Conservation (phyloP, 306 rosid genomes). For the Dryas drummondii region DNA sequence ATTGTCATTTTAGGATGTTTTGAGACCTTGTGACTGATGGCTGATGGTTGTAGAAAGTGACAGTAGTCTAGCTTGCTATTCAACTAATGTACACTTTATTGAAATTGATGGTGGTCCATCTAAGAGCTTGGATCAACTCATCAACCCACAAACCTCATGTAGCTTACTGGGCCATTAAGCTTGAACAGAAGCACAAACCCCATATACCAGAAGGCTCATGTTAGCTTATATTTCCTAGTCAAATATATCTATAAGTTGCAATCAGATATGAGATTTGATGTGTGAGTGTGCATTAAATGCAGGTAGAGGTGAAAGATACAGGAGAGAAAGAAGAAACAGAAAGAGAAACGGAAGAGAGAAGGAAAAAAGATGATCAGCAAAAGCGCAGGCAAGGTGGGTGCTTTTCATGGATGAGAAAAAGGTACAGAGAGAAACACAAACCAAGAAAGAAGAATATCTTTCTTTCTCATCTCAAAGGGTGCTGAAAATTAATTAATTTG, state of each 20-base stretch:
- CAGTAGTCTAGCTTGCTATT: neutral
- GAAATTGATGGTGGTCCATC: neutral
- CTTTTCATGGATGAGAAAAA: conserved; percentile 82
- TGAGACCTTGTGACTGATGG: conserved; percentile 19
- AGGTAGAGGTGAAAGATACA: conserved; percentile 59
- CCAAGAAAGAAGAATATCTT: conserved; percentile 52
- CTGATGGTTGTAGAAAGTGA: conserved; percentile 17
- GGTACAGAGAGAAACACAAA: conserved; percentile 53
- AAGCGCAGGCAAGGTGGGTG: conserved; percentile 61
- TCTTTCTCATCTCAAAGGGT: conserved; percentile 45
- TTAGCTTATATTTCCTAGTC: neutral
- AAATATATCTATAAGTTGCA: neutral
- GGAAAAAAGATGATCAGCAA: conserved; percentile 34
- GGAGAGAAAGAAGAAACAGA: conserved; percentile 41
- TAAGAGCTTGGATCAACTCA: neutral
- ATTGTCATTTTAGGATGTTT: neutral
- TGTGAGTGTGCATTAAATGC: conserved; percentile 39
- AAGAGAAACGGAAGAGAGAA: conserved; percentile 27
- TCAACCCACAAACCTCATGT: neutral
- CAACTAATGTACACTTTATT: neutral
- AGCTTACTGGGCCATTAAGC: neutral
- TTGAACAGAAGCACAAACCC: neutral
- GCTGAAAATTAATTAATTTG: conserved; percentile 24
- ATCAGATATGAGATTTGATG: conserved; percentile 30
- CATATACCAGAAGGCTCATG: neutral